Base-by-base conservation (phyloP, 1,284 basidiomycete species). In the Cutaneotrichosporon arboriforme region DNA sequence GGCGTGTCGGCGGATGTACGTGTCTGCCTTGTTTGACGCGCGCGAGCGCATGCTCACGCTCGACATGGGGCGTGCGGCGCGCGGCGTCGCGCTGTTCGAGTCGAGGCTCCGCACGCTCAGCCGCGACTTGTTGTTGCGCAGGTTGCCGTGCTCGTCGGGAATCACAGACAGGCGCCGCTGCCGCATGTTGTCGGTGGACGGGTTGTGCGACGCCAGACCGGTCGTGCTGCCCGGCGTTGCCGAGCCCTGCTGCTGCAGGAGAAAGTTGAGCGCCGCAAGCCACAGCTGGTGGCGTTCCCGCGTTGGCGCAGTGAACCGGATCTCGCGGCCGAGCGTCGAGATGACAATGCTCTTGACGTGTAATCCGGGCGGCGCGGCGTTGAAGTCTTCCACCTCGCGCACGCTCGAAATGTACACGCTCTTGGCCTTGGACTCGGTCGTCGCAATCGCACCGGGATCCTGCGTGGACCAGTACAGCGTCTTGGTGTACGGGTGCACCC, bases 401-500 rank as follows among this genome's bases (percentile, higher is more conserved):
- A 98, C 90, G 31, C 85, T 84, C 64, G 96, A 90, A 66, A 99
- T 94, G 72, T 90, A 94, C n/a, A 93, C 94, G 73, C 90, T 94
- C 84, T 98, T 98, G 34, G 92, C 90, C 69, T 85, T 93, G 15
- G 90, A 90, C 76, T 97, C 93, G 4, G 85, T 83, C 8, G 90
- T 87, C 59, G 84, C 85, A 35, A 83, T 83, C 36, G 88, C 88
- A 33, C 90, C 91, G 33, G 94, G 96, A 76, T 97, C 94, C 31
- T 86, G 84, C 26, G 88, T 84, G 64, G 90, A 93, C 96, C 96
- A 99, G 76, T 97, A 97, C 54, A 99, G 72, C 9, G 91, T 97
- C 78, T 91, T 90, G 47, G 92, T 98, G 73, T 98, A 99, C 22
- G 96, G 96, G 76, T 98, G 94, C 14, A 99, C 85, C 93, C 96